Percentiles rank a stretch among this genome's conserved stretches.
These are phyloP conservation scores for Cladosporium sp. DNA, from an alignment of 2,329 filamentous ascomycete species.

Conservation along the genomic window DNA sequence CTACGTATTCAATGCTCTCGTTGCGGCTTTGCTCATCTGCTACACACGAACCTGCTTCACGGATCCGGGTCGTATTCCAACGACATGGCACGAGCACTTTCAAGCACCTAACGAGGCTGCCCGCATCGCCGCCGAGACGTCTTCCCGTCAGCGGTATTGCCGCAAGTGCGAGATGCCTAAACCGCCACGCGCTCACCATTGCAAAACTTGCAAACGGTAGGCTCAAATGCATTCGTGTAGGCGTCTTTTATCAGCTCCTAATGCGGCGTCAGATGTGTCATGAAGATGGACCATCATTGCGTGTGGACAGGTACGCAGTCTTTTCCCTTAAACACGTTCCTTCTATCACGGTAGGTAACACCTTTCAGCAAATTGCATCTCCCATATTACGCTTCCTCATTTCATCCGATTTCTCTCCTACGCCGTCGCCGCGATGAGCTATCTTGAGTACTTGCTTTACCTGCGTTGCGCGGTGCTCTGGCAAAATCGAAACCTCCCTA, in stretches of 20 bases:
- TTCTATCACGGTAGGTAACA: constrained; percentile 26
- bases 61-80: constrained; percentile 51
- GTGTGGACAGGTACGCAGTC: constrained; percentile 59
- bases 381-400: constrained; percentile 72
- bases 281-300: constrained; percentile 82
- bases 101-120: constrained; percentile 21
- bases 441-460: constrained; percentile 57
- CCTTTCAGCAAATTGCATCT: constrained; percentile 62
- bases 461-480: constrained; percentile 56
- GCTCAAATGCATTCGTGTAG: constrained; percentile 7
- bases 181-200: constrained; percentile 74
- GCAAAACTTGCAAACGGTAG: constrained; percentile 63
- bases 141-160: constrained; percentile 55
- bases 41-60: constrained; percentile 61
- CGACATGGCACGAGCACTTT: constrained; percentile 31
- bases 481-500: constrained; percentile 59
- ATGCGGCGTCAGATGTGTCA: constrained; percentile 44
- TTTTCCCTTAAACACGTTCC: constrained; percentile 14
- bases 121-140: constrained; percentile 18
- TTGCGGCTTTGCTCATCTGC: constrained; percentile 60
- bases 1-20: constrained; percentile 59
- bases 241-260: background rate
- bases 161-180: constrained; percentile 68
- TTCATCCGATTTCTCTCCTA: constrained; percentile 73
- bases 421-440: constrained; percentile 56